Evolutionary conservation across 768 basidiomycete genomes (phyloP), one percentile per base, ranked within the genome.

Genomic region (Rickenella mellea): DNA sequence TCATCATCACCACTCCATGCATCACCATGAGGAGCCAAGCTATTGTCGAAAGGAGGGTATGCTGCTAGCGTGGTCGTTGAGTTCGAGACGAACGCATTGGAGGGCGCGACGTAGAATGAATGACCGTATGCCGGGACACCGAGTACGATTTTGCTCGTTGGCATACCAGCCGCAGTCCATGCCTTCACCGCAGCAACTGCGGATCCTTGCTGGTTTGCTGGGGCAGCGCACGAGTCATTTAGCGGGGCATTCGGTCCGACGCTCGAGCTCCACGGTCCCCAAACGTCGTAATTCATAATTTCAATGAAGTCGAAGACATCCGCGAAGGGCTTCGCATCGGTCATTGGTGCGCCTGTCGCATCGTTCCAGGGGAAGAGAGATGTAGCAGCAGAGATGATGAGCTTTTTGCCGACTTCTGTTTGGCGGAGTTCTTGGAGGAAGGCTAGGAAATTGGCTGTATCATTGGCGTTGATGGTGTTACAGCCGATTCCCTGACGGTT

Each of bases 381-480:
- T 12, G 76, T 73, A 2, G 90, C 86, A 3, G 82, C 80, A 17
- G 86, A 80, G 47, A 93, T 71, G 36, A 83, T 72, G 33, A 87
- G 61, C 11, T 76, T 73, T 27, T 67, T 53, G 2, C 75, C 70
- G 2, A 68, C 64, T 1, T 77, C 61, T 5, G 71, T 67, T 15
- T 60, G 53, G 31, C 88, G 78, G 11, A 93, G 71, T 49, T 77
- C 70, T 51, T 80, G 70, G 24, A 94, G 70, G 69, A 92, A 85
- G 10, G 68, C 52, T 30, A 93, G 73, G 62, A 83, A 83, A 60
- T 96, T 92, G 48, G 71, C 68, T 0, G 83, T 80, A 59, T 96
- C 92, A 40, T 71, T 52, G 4, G 69, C 48, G 19, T 74, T 73
- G 35, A 78, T 59, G 5, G 57, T 58, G 62, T 94, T 94, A 55